Conservation (phyloP, 1,139 yeast genomes). For the Saccharomyces hybrid region DNA sequence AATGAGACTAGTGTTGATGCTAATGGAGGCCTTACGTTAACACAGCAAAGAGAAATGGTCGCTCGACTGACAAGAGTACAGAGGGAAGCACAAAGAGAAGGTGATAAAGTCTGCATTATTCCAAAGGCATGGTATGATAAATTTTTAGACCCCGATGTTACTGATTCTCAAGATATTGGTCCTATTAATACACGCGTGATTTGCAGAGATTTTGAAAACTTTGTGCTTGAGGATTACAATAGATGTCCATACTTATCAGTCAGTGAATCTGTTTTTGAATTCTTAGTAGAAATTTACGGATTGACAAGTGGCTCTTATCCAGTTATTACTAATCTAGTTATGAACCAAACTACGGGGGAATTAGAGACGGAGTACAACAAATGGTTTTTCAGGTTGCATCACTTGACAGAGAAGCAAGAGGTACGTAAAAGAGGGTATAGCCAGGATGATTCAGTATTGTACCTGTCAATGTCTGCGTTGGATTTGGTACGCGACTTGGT, state of each 20-base stretch:
- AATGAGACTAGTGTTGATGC: background rate
- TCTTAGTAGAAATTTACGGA: conserved; percentile 51
- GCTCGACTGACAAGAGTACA: conserved; percentile 9
- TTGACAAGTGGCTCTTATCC: conserved; percentile 37
- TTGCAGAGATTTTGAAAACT: conserved; percentile 27
- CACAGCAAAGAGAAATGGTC: background rate
- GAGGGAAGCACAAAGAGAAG: conserved; percentile 24
- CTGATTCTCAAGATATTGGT: conserved; percentile 26
- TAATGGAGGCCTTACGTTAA: background rate
- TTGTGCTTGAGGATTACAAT: conserved; percentile 29
- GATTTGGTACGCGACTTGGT: conserved; percentile 18
- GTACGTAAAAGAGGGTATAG: conserved; percentile 16
- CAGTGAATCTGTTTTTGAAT: conserved; percentile 38
- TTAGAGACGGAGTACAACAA: conserved; percentile 48
- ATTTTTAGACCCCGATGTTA: conserved; percentile 25
- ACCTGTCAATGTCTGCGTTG: conserved; percentile 20
- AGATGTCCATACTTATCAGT: conserved; percentile 33
- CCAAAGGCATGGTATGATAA: conserved; percentile 35
- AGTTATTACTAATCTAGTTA: conserved; percentile 41
- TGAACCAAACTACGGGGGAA: conserved; percentile 35
- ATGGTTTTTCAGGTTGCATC: conserved; percentile 46
- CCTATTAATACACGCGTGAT: conserved; percentile 34
- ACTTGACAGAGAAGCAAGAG: conserved; percentile 31
- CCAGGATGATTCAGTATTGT: conserved; percentile 13
- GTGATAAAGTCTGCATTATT: conserved; percentile 33